Percentiles rank a stretch among this genome's conserved stretches.
Conservation (phyloP, 1,284 basidiomycete genomes). For the Butyriboletus appendiculatus region DNA sequence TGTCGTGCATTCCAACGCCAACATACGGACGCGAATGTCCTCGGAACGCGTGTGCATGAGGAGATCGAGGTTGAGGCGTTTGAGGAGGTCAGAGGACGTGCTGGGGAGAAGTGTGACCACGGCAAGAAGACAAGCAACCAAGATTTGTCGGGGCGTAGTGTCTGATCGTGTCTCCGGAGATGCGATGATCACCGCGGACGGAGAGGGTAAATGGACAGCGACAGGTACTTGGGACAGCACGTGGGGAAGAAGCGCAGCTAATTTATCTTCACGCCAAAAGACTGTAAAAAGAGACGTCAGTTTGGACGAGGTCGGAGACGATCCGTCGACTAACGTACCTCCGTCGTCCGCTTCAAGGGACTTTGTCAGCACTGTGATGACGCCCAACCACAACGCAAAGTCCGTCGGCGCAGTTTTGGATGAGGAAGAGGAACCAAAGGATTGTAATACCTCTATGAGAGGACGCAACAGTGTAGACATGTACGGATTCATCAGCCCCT, state of each 20-base stretch:
- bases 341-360: slow-evolving; percentile 82
- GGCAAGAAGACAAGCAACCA: slow-evolving; percentile 24
- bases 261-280: slow-evolving; percentile 87
- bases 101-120: slow-evolving; percentile 20
- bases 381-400: slow-evolving; percentile 60
- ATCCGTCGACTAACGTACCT: slow-evolving; percentile 45
- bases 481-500: slow-evolving; percentile 91
- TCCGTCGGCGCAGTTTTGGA: slow-evolving; percentile 26
- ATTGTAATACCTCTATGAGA: slow-evolving; percentile 64
- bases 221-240: slow-evolving; percentile 27
- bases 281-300: slow-evolving; percentile 41
- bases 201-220: slow-evolving; percentile 6
- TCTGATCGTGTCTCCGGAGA: slow-evolving; percentile 4
- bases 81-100: slow-evolving; percentile 53
- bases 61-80: slow-evolving; percentile 81
- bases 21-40: slow-evolving; percentile 62
- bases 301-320: neutral
- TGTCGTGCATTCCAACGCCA: slow-evolving; percentile 70
- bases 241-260: slow-evolving; percentile 44
- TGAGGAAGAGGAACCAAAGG: slow-evolving; percentile 36
- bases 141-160: slow-evolving; percentile 7
- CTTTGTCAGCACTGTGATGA: slow-evolving; percentile 67
- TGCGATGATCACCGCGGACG: neutral
- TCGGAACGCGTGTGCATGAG: slow-evolving; percentile 89
- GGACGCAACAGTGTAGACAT: slow-evolving; percentile 77